Evolutionary conservation across 768 basidiomycete species (phyloP).

Genomic region (Amanita inopinata): DNA sequence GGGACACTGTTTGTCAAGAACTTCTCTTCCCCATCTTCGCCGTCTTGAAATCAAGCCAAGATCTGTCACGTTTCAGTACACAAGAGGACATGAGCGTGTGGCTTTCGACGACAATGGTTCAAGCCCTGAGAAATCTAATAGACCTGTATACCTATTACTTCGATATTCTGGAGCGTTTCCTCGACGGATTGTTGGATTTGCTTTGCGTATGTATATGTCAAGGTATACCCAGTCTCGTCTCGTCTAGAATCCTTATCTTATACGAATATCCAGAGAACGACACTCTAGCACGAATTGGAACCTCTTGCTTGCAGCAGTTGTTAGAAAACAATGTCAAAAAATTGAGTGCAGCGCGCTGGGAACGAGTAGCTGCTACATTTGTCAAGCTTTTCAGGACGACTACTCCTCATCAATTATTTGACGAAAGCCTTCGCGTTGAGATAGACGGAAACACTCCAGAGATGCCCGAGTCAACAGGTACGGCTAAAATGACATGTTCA

Average conservation of each 20-base stretch:
- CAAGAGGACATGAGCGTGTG: slow-evolving; percentile 99
- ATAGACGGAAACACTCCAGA: slow-evolving; percentile 55
- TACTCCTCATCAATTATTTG: slow-evolving; percentile 94
- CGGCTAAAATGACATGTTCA: not conserved
- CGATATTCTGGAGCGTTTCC: slow-evolving; percentile 76
- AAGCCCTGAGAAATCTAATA: slow-evolving; percentile 90
- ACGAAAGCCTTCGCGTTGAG: slow-evolving; percentile 82
- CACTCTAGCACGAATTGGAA: slow-evolving; percentile 93
- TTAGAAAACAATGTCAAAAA: slow-evolving; percentile 88
- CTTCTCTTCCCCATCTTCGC: slow-evolving; percentile 98
- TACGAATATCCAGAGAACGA: slow-evolving; percentile 72
- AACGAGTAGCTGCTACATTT: slow-evolving; percentile 84
- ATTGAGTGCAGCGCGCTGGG: slow-evolving; percentile 80
- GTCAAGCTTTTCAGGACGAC: slow-evolving; percentile 96
- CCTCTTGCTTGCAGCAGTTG: slow-evolving; percentile 93
- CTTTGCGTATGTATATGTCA: slow-evolving; percentile 97
- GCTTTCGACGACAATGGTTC: slow-evolving; percentile 98
- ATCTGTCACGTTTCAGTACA: slow-evolving; percentile 85
- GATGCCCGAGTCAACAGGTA: slow-evolving; percentile 37
- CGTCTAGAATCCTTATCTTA: slow-evolving; percentile 10
- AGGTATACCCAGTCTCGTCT: slow-evolving; percentile 43
- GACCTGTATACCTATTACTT: slow-evolving; percentile 96
- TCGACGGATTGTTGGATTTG: slow-evolving; percentile 90
- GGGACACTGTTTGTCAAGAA: slow-evolving; percentile 96
- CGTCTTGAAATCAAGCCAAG: slow-evolving; percentile 87